phyloP scores from a whole-genome alignment of 495 filamentous ascomycete genomes.

The Oleoguttula mirabilis region DNA sequence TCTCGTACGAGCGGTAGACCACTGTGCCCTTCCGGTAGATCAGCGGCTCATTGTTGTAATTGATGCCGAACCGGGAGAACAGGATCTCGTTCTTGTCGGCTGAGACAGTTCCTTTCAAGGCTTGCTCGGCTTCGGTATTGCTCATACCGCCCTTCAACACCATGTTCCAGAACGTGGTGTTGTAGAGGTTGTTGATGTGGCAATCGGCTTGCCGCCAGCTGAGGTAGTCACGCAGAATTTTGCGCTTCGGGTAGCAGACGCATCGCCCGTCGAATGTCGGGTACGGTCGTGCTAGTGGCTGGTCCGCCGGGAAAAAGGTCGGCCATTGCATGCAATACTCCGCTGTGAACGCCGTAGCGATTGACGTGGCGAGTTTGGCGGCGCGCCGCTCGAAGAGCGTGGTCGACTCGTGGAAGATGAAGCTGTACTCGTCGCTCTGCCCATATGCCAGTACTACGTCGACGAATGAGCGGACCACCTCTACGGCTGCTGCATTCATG shows the following conservation, averaged over 20 bases:
- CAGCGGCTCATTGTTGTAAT: conserved; percentile 92
- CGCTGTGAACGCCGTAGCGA: conserved; percentile 87
- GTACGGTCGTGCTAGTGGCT: conserved; percentile 55
- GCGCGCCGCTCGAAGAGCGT: conserved; percentile 73
- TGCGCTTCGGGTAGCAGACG: conserved; percentile 67
- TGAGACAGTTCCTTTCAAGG: conserved; percentile 70
- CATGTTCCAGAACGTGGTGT: conserved; percentile 90
- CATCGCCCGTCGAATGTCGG: conserved; percentile 88
- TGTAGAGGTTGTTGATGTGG: conserved; percentile 97
- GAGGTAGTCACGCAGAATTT: conserved; percentile 84
- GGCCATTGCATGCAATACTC: conserved; percentile 78
- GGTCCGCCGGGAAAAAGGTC: conserved; percentile 51
- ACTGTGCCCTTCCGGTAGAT: conserved; percentile 91
- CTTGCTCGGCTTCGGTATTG: conserved; percentile 63
- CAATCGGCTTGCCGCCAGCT: conserved; percentile 96
- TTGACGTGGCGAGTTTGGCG: conserved; percentile 79
- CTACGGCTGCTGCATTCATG: conserved; percentile 83
- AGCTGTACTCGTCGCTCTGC: conserved; percentile 86
- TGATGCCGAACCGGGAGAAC: conserved; percentile 78
- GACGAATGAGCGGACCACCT: conserved; percentile 69
- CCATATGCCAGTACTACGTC: conserved; percentile 85
- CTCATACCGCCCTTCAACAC: conserved; percentile 65
- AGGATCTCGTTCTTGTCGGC: conserved; percentile 93
- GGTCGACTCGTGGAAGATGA: conserved; percentile 72
- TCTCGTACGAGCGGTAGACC: conserved; percentile 47